These are phyloP conservation scores for Epichloe aotearoae DNA, from an alignment of 2,329 filamentous ascomycete species.

Conservation along the genomic window DNA sequence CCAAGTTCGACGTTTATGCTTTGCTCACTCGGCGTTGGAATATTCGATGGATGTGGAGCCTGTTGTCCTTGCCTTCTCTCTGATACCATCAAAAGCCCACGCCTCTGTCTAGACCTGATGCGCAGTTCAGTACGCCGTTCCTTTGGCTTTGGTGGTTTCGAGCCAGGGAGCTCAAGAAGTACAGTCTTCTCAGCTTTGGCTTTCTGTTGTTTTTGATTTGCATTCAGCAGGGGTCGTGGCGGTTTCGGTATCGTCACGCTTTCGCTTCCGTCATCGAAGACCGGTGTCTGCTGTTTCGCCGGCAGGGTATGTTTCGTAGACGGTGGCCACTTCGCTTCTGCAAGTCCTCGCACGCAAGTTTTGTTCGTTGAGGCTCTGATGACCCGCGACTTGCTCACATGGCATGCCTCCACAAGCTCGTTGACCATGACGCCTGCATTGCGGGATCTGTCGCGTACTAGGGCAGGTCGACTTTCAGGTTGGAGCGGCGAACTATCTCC, in stretches of 20 bases:
- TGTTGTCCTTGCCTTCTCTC: constrained; percentile 16
- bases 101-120: constrained; percentile 32
- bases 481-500: too few relatives aligned
- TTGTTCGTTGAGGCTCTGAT: background rate
- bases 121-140: constrained; percentile 31
- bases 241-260: too few relatives aligned
- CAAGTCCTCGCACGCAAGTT: background rate
- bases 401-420: background rate
- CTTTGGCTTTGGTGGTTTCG: background rate
- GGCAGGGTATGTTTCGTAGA: background rate
- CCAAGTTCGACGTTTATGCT: background rate
- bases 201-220: background rate
- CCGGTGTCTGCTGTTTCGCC: background rate
- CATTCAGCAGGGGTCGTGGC: background rate
- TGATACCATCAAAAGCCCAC: constrained; percentile 34
- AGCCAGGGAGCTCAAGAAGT: background rate
- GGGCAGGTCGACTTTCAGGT: background rate
- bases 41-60: background rate
- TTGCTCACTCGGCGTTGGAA: background rate
- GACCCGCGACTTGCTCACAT: background rate
- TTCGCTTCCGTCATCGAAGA: background rate
- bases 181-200: background rate
- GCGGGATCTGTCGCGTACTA: background rate
- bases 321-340: background rate
- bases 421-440: background rate